Base-by-base conservation (phyloP, 23 red algal species). In the Pyropia haitanensis region DNA sequence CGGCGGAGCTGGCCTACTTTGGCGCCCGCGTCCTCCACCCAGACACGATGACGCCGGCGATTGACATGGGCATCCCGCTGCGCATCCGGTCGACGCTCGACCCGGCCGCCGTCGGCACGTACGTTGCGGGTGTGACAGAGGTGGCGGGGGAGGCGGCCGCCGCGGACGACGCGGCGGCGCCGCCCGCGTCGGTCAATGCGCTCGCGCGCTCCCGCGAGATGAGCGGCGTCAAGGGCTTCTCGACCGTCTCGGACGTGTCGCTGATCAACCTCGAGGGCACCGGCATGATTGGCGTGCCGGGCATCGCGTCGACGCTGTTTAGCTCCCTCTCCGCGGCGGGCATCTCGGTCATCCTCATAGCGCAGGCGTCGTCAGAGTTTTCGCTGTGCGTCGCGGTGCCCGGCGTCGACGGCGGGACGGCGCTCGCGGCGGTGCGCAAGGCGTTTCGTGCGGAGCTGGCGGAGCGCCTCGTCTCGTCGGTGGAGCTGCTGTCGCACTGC, bases 271-370 rank as follows among this genome's bases (percentile, higher is more conserved):
- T 96, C 18, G 92, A 96, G 65, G 92, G 92, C 34, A 78, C 92
- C 12, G 92, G 92, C 20, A 96, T 96, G 92, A 96, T 96, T 61
- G 92, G 92, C 15, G 92, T 96, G 5, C 92, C 92, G 23, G 92
- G 92, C 58, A 96, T 96, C 34, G 92, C 92, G 20, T 78, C 76
- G 17, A 62, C 85, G 10, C 63, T 79, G 8, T 96, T 96, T 74
- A 32, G 73, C 26, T 85, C 92, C 3, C 77, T 96, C 29, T 96
- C 75, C 64, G 60, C 66, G 1, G 61, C 76, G 18, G 67, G 64
- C 44, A 70, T 96, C 5, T 88, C 81, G 8, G 81, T 87, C 5
- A 88, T 96, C 50, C 71, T 96, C 27, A 96, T 96, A 20, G 83
- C 92, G 22, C 92, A 96, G 63, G 92, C 92, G 17, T 79, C 70